Conservation (phyloP, 495 filamentous ascomycete species). For the Podospora pseudopauciseta region DNA sequence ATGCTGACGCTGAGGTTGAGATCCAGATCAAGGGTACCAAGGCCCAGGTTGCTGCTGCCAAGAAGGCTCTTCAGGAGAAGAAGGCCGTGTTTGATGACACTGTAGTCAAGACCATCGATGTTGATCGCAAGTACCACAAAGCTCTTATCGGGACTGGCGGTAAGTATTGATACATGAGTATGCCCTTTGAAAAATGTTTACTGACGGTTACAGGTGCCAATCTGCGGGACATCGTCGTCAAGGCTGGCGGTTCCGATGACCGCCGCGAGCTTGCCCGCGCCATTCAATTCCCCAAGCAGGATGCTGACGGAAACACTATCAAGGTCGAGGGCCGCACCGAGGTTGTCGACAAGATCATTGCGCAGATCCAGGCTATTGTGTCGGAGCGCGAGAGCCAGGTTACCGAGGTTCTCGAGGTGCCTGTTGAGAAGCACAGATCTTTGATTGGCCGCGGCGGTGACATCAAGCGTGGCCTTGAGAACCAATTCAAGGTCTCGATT, state of each 20-base stretch:
- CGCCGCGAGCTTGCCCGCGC: constrained; percentile 73
- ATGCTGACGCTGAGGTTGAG: constrained; percentile 64
- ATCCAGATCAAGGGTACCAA: constrained; percentile 90
- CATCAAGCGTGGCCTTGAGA: constrained; percentile 77
- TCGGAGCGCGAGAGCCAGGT: constrained; percentile 74
- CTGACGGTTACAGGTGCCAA: constrained; percentile 60
- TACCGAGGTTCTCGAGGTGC: constrained; percentile 70
- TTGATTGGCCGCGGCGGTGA: constrained; percentile 92
- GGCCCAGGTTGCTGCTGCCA: constrained; percentile 81
- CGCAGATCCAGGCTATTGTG: constrained; percentile 74
- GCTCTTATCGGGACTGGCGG: constrained; percentile 84
- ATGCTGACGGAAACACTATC: constrained; percentile 76
- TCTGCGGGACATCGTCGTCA: constrained; percentile 79
- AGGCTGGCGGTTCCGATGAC: constrained; percentile 86
- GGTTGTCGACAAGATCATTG: constrained; percentile 85
- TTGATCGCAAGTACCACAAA: constrained; percentile 87
- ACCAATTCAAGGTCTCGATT: constrained; percentile 80
- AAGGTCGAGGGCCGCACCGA: constrained; percentile 76
- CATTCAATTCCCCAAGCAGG: constrained; percentile 83
- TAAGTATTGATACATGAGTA: constrained; percentile 42
- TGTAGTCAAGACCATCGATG: constrained; percentile 73
- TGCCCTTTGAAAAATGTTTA: background rate
- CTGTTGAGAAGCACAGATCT: constrained; percentile 80
- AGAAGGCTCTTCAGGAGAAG: constrained; percentile 81
- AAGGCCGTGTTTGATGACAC: constrained; percentile 81